Conservation (phyloP, 140 eudicot genomes). For the Ambrosia hybrid region DNA sequence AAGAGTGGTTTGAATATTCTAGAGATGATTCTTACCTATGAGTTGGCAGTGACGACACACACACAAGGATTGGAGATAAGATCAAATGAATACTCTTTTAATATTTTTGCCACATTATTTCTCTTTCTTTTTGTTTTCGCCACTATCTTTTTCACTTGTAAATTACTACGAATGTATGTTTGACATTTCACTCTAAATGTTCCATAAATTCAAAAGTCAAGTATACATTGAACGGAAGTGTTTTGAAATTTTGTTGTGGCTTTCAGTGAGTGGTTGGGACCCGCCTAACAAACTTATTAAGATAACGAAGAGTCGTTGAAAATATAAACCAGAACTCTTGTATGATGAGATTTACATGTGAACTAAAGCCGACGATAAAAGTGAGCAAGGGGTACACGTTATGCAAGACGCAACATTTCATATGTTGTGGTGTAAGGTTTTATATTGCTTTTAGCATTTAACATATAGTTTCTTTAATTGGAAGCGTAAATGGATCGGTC, state of each 20-base stretch:
- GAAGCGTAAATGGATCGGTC: no score
- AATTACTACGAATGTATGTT: slow-evolving; percentile 1
- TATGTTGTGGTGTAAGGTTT: not conserved
- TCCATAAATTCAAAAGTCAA: not conserved
- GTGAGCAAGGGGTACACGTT: not conserved
- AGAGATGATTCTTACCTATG: slow-evolving; percentile 42
- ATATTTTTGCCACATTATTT: slow-evolving; percentile 23
- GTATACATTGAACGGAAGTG: not conserved
- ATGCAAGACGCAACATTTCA: not conserved
- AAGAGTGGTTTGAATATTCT: slow-evolving; percentile 56
- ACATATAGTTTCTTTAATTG: not conserved
- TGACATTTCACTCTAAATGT: not conserved
- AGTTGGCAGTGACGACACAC: slow-evolving; percentile 53
- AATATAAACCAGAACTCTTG: not conserved
- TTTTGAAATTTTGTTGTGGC: not conserved
- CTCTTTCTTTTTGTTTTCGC: not conserved
- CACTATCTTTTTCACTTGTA: slow-evolving; percentile 11
- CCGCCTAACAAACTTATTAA: not conserved
- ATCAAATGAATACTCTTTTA: slow-evolving; percentile 31
- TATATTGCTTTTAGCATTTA: not conserved
- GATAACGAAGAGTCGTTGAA: not conserved
- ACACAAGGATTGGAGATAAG: slow-evolving; percentile 49
- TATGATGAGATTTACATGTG: not conserved
- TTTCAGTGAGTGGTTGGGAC: not conserved
- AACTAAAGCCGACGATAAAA: not conserved